Evolutionary conservation across 83 land plant genomes (phyloP).

Genomic region (Isoetes engelmannii): DNA sequence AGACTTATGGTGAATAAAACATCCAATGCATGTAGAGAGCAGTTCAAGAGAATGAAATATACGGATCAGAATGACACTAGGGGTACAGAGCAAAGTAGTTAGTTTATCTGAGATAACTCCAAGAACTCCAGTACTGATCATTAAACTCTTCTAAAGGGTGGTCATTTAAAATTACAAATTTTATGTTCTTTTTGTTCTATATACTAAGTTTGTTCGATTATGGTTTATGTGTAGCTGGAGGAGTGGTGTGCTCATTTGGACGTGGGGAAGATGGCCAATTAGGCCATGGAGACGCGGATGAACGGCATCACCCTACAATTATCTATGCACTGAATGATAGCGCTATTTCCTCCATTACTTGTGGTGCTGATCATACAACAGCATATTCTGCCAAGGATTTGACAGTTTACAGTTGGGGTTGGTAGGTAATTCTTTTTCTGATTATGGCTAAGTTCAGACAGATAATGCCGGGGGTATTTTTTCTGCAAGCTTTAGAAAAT

Average conservation of each 20-base stretch:
- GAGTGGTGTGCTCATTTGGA: constrained; percentile 89
- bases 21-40: too few species aligned
- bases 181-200: too few species aligned
- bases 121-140: too few species aligned
- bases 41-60: too few species aligned
- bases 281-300: constrained; percentile 97
- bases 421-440: constrained; percentile 31
- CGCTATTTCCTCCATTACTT: constrained; percentile 62
- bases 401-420: constrained; percentile 93
- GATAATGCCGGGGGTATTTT: neutral
- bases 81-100: too few species aligned
- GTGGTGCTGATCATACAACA: constrained; percentile 97
- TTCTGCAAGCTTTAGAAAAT: neutral
- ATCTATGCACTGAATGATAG: constrained; percentile 62
- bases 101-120: too few species aligned
- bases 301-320: constrained; percentile 58
- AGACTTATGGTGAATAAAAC: too few species aligned
- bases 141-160: too few species aligned
- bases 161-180: too few species aligned
- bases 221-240: constrained; percentile 46
- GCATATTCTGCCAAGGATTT: constrained; percentile 55
- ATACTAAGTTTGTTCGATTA: too few species aligned
- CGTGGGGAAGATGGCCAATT: constrained; percentile 98
- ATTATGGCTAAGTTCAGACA: neutral
- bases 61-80: too few species aligned